phyloP scores from a whole-genome alignment of 1,139 yeast species.

The Hemisphaericaspora subhashii region DNA sequence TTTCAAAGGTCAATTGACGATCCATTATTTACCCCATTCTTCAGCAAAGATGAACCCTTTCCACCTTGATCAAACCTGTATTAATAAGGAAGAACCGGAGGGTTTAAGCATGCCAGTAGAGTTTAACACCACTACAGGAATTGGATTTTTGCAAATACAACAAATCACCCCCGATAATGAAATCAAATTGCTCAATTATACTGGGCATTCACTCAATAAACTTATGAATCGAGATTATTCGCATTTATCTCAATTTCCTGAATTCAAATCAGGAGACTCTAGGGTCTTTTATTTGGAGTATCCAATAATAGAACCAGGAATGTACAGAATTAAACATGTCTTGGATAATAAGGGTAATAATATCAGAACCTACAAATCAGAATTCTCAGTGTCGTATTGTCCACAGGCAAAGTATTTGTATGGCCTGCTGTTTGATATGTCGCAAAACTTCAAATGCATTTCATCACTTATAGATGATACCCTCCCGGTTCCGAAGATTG shows the following conservation, averaged over 20 bases:
- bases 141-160: constrained; percentile 67
- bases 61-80: constrained; percentile 57
- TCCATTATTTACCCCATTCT: constrained; percentile 88
- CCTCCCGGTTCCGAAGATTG: constrained; percentile 50
- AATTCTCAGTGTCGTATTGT: constrained; percentile 69
- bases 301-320: constrained; percentile 70
- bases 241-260: constrained; percentile 27
- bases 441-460: constrained; percentile 56
- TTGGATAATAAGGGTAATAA: constrained; percentile 62
- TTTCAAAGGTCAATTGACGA: constrained; percentile 81
- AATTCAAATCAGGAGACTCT: constrained; percentile 24
- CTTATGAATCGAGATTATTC: constrained; percentile 43
- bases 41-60: constrained; percentile 83
- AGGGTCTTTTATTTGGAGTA: constrained; percentile 49
- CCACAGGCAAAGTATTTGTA: constrained; percentile 62
- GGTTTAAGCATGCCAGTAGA: constrained; percentile 63
- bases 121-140: constrained; percentile 75
- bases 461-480: constrained; percentile 44
- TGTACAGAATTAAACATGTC: constrained; percentile 66
- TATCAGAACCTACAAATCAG: constrained; percentile 64
- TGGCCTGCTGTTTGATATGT: constrained; percentile 22
- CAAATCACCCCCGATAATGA: constrained; percentile 58
- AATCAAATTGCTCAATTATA: constrained; percentile 50
- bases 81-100: constrained; percentile 33
- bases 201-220: constrained; percentile 53